phyloP scores from a whole-genome alignment of 1,284 basidiomycete species.

The Malassezia vespertilionis region DNA sequence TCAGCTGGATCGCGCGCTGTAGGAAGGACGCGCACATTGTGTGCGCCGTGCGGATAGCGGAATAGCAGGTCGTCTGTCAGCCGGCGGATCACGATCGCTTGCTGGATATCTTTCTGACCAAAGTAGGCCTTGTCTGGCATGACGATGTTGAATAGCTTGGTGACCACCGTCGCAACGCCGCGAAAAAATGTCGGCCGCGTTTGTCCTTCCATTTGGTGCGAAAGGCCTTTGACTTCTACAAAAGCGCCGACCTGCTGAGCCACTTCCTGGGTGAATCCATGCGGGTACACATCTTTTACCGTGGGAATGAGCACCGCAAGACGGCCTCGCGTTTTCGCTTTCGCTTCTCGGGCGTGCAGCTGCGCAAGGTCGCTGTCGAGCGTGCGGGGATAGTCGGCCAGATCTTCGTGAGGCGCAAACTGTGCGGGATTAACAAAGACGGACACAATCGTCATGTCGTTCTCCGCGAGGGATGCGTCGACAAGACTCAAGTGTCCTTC shows the following conservation, averaged over 20 bases:
- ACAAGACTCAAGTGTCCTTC: slow-evolving; percentile 78
- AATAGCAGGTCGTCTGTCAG: slow-evolving; percentile 72
- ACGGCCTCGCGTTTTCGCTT: slow-evolving; percentile 14
- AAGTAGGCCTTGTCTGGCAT: slow-evolving; percentile 87
- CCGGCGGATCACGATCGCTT: slow-evolving; percentile 74
- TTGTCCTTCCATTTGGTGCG: slow-evolving; percentile 71
- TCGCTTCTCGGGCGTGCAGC: slow-evolving; percentile 32
- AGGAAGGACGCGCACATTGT: slow-evolving; percentile 61
- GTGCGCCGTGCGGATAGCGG: slow-evolving; percentile 60
- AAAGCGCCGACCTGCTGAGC: slow-evolving; percentile 71
- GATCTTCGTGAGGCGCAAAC: slow-evolving; percentile 90
- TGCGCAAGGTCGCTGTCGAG: slow-evolving; percentile 29
- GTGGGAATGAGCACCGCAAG: slow-evolving; percentile 31
- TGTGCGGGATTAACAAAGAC: slow-evolving; percentile 97
- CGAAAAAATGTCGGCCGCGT: slow-evolving; percentile 83
- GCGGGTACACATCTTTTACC: slow-evolving; percentile 59
- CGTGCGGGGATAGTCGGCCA: slow-evolving; percentile 79
- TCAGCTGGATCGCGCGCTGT: slow-evolving; percentile 60
- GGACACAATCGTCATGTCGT: slow-evolving; percentile 79
- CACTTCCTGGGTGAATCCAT: slow-evolving; percentile 69
- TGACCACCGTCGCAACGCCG: slow-evolving; percentile 87
- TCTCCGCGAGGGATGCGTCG: slow-evolving; percentile 59
- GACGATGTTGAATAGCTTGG: slow-evolving; percentile 84
- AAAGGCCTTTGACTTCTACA: slow-evolving; percentile 74
- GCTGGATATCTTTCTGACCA: slow-evolving; percentile 97